Conservation (phyloP, 2,329 filamentous ascomycete species). For the Aspergillus ruber region DNA sequence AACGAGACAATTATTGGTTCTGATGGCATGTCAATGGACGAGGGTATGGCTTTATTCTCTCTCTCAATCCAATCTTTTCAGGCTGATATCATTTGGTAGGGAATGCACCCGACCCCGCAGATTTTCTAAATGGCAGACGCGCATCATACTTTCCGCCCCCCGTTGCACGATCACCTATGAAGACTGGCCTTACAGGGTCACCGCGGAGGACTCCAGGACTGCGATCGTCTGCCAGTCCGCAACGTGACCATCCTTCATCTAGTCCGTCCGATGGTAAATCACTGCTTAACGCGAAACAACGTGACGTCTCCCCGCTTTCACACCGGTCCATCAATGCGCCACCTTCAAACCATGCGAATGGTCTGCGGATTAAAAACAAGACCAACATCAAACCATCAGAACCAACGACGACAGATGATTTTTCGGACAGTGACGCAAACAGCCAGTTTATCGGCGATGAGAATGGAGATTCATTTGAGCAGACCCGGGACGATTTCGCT, state of each 20-base stretch:
- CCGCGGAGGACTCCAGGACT: conserved; percentile 37
- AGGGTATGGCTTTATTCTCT: conserved; percentile 42
- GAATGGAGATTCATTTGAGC: conserved; percentile 24
- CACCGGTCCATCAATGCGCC: conserved; percentile 30
- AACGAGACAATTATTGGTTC: conserved; percentile 47
- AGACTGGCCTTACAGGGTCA: conserved; percentile 37
- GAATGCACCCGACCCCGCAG: conserved; percentile 36
- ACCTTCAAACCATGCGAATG: conserved; percentile 19
- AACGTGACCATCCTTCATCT: conserved; percentile 28
- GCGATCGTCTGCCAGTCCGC: conserved; percentile 36
- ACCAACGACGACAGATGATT: conserved; percentile 18
- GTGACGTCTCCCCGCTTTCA: conserved; percentile 30
- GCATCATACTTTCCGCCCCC: conserved; percentile 33
- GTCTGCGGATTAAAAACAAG: conserved; percentile 16
- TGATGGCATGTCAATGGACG: conserved; percentile 57
- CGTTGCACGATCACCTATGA: conserved; percentile 41
- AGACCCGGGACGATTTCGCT: conserved; percentile 19
- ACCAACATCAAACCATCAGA: conserved; percentile 13
- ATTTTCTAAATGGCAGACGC: conserved; percentile 34
- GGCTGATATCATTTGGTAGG: conserved; percentile 18
- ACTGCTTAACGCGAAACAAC: conserved; percentile 15
- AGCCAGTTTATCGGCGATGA: conserved; percentile 25
- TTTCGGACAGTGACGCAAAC: conserved; percentile 32
- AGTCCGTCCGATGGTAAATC: conserved; percentile 33
- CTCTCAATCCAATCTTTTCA: background rate